Evolutionary conservation across 2,329 filamentous ascomycete genomes (phyloP).

Genomic region (Aspergillus niger): DNA sequence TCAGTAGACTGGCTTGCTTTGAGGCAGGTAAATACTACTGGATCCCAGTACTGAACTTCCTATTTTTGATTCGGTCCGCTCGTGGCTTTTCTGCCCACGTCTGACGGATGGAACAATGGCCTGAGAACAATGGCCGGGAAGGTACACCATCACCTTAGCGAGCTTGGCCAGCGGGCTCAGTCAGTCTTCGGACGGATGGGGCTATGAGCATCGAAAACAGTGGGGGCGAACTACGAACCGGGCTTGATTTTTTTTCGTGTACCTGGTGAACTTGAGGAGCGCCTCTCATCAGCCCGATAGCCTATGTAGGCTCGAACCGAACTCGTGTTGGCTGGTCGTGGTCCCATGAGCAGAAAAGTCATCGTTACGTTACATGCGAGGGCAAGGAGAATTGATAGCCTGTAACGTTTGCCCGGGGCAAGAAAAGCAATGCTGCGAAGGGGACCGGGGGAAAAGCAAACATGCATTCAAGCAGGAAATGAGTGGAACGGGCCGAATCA

Average conservation of each 20-base stretch:
- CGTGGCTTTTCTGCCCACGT: not conserved
- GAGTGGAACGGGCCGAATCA: constrained; percentile 2
- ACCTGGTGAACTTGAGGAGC: not conserved
- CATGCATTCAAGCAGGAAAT: not conserved
- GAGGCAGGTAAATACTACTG: not conserved
- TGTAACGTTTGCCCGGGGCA: not conserved
- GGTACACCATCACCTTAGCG: not conserved
- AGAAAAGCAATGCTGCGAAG: not conserved
- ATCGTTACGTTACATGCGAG: constrained; percentile 8
- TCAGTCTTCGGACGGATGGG: not conserved
- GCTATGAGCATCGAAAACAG: not conserved
- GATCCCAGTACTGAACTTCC: not conserved
- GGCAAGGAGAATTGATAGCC: constrained; percentile 1
- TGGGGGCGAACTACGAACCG: not conserved
- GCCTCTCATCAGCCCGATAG: not conserved
- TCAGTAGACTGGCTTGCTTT: not conserved
- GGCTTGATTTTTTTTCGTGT: not conserved
- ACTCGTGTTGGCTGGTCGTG: constrained; percentile 6
- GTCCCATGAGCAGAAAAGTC: not conserved
- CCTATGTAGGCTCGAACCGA: constrained; percentile 1
- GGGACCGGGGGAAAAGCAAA: constrained; percentile 3
- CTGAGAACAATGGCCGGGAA: not conserved
- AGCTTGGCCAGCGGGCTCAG: not conserved
- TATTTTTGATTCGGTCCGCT: constrained; percentile 1
- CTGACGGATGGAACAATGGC: not conserved